phyloP scores from a whole-genome alignment of 306 rosid species.

The Ochetophila trinervis region DNA sequence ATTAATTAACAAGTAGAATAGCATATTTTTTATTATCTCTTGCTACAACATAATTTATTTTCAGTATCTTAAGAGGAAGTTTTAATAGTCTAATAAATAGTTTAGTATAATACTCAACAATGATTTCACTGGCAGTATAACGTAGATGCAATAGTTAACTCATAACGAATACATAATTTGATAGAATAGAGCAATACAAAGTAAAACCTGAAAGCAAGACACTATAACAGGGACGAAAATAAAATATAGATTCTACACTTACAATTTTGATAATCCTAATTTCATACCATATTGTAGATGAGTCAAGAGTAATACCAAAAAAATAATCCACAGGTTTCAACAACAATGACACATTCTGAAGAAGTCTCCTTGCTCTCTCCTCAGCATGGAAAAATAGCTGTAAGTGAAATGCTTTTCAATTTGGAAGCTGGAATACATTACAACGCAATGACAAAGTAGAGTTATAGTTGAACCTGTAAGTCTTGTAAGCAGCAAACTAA shows the following conservation, averaged over 20 bases:
- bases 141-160: neutral
- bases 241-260: too few species aligned
- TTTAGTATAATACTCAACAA: neutral
- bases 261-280: too few species aligned
- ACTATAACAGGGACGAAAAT: too few species aligned
- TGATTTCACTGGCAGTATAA: neutral
- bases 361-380: conserved; percentile 79
- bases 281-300: too few species aligned
- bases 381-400: conserved; percentile 92
- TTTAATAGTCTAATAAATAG: neutral
- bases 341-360: too few species aligned
- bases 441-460: neutral
- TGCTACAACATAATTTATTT: neutral
- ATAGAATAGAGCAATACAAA: neutral
- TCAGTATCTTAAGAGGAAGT: neutral
- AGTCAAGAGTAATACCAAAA: too few species aligned
- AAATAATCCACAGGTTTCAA: too few species aligned
- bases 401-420: conserved; percentile 28
- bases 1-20: too few species aligned
- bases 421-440: neutral
- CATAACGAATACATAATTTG: neutral
- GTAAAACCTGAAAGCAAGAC: too few species aligned
- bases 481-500: too few species aligned
- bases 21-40: neutral
- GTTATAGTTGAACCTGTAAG: conserved; percentile 63